These are phyloP conservation scores for Vaccinium darrowii DNA, from an alignment of 148 eudicot species.

Conservation along the genomic window DNA sequence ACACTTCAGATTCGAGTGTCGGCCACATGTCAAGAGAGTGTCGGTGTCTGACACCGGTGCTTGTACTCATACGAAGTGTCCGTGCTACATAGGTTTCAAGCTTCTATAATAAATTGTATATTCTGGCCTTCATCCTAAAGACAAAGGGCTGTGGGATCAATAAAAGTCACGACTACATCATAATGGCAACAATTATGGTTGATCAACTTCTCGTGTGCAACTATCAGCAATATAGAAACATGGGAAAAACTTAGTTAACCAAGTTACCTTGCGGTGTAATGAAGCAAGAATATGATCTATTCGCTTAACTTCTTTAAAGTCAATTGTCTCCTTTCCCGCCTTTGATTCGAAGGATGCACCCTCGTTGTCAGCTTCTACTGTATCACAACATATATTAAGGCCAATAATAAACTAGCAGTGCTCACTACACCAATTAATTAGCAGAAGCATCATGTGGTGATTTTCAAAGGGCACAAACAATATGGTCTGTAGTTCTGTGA, in stretches of 20 bases:
- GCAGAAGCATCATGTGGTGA: too few species aligned
- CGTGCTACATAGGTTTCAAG: too few species aligned
- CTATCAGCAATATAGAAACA: neutral
- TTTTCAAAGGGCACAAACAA: too few species aligned
- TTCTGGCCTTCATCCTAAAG: neutral
- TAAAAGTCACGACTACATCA: neutral
- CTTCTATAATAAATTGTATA: neutral
- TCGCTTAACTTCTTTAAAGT: slow-evolving; percentile 73
- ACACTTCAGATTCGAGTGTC: too few species aligned
- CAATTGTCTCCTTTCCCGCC: slow-evolving; percentile 60
- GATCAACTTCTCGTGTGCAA: neutral
- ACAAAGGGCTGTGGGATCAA: neutral
- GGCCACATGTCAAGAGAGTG: too few species aligned
- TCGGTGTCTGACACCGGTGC: too few species aligned
- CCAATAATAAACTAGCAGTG: too few species aligned
- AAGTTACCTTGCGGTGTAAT: slow-evolving; percentile 79
- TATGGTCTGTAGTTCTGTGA: too few species aligned
- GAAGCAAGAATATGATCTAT: slow-evolving; percentile 75
- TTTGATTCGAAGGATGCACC: slow-evolving; percentile 44
- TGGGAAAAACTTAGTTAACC: neutral
- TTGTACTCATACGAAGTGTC: too few species aligned
- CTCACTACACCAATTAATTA: too few species aligned
- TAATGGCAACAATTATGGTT: neutral
- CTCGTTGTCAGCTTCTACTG: slow-evolving; percentile 65
- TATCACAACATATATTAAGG: neutral